Conservation (phyloP, 805 yeast species). For the Lipomyces starkeyi region DNA sequence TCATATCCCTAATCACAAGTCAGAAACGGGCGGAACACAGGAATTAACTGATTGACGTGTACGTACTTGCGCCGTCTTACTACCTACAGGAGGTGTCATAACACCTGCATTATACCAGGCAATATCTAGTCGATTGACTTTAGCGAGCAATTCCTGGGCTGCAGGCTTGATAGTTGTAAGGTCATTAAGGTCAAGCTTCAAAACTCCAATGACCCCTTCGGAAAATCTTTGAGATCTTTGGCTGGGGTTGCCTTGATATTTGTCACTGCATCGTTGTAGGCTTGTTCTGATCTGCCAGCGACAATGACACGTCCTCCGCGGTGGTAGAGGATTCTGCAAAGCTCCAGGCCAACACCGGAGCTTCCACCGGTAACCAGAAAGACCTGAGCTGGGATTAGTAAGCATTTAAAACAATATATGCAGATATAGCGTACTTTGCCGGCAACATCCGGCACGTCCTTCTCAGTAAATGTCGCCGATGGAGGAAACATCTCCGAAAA, state of each 20-base stretch:
- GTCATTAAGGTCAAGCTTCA: slow-evolving; percentile 23
- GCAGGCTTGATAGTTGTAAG: slow-evolving; percentile 47
- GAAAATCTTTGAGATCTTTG: background rate
- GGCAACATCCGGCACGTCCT: slow-evolving; percentile 28
- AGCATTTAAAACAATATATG: background rate
- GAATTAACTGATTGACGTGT: background rate
- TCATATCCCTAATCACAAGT: slow-evolving; percentile 50
- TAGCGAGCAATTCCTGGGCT: slow-evolving; percentile 41
- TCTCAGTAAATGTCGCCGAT: slow-evolving; percentile 26
- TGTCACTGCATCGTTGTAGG: slow-evolving; percentile 3
- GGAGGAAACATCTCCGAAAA: slow-evolving; percentile 25
- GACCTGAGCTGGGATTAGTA: background rate
- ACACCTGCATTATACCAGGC: slow-evolving; percentile 54
- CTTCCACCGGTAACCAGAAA: slow-evolving; percentile 12
- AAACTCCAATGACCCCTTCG: slow-evolving; percentile 6
- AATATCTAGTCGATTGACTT: slow-evolving; percentile 46
- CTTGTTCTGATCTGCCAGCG: slow-evolving; percentile 3
- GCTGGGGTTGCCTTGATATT: background rate
- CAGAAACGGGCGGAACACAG: background rate
- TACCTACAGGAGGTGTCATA: slow-evolving; percentile 38
- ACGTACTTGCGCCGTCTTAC: slow-evolving; percentile 47
- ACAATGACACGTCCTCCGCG: background rate
- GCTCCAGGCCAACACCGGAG: slow-evolving; percentile 16
- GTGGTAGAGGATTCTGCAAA: slow-evolving; percentile 4
- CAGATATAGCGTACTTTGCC: slow-evolving; percentile 16